Percentiles rank a stretch among this genome's conserved stretches.
phyloP scores from a whole-genome alignment of 768 basidiomycete species.

The Agaricus sinodeliciosus region DNA sequence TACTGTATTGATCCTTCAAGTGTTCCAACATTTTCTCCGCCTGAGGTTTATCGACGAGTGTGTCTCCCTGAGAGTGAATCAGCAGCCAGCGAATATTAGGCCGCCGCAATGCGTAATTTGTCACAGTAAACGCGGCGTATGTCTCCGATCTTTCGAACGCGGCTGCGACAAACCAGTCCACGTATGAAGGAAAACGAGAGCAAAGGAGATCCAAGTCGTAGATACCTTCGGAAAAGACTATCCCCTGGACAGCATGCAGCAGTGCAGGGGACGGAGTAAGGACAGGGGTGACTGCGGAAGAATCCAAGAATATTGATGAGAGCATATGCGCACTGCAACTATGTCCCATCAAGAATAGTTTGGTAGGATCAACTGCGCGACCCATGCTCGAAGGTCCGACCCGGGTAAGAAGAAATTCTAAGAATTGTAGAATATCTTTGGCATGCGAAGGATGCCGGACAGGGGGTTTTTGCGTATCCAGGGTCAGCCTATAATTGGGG shows the following conservation, averaged over 20 bases:
- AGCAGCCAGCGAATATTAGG: constrained; percentile 54
- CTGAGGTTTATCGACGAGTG: constrained; percentile 57
- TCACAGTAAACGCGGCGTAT: constrained; percentile 43
- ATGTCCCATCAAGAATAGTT: constrained; percentile 64
- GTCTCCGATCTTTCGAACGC: constrained; percentile 49
- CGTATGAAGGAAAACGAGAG: constrained; percentile 59
- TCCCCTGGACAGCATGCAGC: constrained; percentile 39
- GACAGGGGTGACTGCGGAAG: constrained; percentile 30
- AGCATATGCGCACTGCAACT: constrained; percentile 84
- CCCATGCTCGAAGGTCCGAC: constrained; percentile 23
- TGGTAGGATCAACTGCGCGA: constrained; percentile 28
- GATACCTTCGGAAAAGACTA: constrained; percentile 71
- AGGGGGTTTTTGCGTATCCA: constrained; percentile 27
- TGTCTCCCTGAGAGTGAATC: constrained; percentile 70
- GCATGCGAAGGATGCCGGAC: constrained; percentile 69
- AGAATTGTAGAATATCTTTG: constrained; percentile 54
- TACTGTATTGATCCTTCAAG: constrained; percentile 34
- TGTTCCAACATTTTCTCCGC: constrained; percentile 52
- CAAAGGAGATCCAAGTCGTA: constrained; percentile 68
- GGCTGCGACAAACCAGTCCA: constrained; percentile 58
- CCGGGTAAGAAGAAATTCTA: constrained; percentile 52
- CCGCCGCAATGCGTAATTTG: constrained; percentile 31
- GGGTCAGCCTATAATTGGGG: constrained; percentile 75
- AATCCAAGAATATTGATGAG: constrained; percentile 58
- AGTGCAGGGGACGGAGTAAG: constrained; percentile 40